Base-by-base conservation (phyloP, 2,329 filamentous ascomycete genomes). In the Colletotrichum lindemuthianum region DNA sequence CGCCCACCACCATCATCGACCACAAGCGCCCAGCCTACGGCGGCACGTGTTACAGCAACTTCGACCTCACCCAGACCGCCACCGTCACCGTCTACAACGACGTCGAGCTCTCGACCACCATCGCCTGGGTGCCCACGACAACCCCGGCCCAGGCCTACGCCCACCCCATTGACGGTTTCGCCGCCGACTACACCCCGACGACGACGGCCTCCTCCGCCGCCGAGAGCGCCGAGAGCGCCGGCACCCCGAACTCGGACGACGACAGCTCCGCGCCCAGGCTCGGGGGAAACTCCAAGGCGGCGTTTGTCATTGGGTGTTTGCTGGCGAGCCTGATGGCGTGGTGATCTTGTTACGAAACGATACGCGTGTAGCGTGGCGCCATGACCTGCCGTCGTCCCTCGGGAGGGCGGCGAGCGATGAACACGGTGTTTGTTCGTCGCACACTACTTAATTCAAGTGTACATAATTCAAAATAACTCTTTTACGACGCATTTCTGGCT, bases 21-120 rank as follows among this genome's bases (percentile, higher is more conserved):
- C 6, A 32, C 40, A 58, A 65, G 36, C 61, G 61, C 52, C 61
- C 61, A 24, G 61, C 57, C 24, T 65, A 65, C 45, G 61, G 61
- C 36, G 61, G 61, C 13, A 65, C 61, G 8, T 65, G 61, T 13
- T 65, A 61, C 58, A 61, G 58, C 61, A 52, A 65, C 58, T 65
- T 65, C 15, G 47, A 61, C 3, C 50, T 65, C 47, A 43, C 39
- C 51, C 45, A 65, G 47, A 65, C 61, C 16, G 61, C 58, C 40
- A 61, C 58, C 51, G 61, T 65, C 45, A 65, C 61, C 36, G 61
- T 65, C 12, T 65, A 65, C 61, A 65, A 65, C 58, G 13, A 24
- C 16, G 12, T 40, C 8, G 51, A 56, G 40, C 61, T 65, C 24
- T 65, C 61, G 16, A 65, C 61, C 9, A 65, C 61, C 6, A 65